Evolutionary conservation across 306 rosid genomes (phyloP).

Genomic region (Lathyrus aphaca): DNA sequence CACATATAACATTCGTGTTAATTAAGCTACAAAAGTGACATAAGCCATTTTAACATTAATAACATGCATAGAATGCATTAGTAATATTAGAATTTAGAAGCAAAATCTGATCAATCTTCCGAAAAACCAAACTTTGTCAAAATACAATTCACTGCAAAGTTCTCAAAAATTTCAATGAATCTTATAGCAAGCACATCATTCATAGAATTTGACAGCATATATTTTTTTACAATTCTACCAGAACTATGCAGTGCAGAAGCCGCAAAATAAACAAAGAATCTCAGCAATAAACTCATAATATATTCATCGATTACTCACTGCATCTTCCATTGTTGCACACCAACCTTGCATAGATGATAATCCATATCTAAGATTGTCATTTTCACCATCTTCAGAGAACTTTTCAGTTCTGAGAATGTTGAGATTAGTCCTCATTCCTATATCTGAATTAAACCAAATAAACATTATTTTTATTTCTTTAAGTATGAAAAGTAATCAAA

Average conservation of each 20-base stretch:
- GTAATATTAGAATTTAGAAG: no score
- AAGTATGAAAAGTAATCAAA: slow-evolving; percentile 29
- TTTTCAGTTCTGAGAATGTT: slow-evolving; percentile 91
- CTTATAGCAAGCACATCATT: no score
- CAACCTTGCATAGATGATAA: slow-evolving; percentile 98
- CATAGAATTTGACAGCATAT: no score
- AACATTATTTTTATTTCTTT: slow-evolving; percentile 17
- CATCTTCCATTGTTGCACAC: slow-evolving; percentile 98
- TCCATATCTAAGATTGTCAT: slow-evolving; percentile 71
- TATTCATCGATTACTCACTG: slow-evolving; percentile 59
- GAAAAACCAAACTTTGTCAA: slow-evolving; percentile 20
- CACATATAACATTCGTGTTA: no score
- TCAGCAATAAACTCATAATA: neutral
- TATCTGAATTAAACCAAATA: slow-evolving; percentile 33
- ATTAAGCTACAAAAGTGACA: no score
- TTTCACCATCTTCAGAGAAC: slow-evolving; percentile 82
- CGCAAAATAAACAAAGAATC: neutral
- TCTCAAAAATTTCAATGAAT: no score
- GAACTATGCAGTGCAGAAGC: no score
- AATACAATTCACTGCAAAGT: no score
- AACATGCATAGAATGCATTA: no score
- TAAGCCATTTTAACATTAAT: no score
- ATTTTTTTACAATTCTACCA: no score
- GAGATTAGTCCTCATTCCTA: slow-evolving; percentile 73
- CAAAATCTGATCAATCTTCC: neutral